Evolutionary conservation across 1,139 yeast species (phyloP), one percentile per base, ranked within the genome.

Genomic region (Candida albicans): DNA sequence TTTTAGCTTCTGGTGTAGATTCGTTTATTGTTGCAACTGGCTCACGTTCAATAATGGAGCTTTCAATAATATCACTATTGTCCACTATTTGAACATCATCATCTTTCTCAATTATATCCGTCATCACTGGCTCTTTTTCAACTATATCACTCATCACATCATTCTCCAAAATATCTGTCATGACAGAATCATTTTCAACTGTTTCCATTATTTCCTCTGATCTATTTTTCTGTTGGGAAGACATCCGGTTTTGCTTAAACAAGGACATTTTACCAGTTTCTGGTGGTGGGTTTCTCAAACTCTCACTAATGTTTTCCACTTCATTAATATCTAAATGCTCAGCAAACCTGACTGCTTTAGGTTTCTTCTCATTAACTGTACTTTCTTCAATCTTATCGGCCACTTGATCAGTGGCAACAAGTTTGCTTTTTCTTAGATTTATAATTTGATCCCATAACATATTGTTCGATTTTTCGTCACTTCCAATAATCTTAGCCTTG

Each of bases 241-340:
- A 31, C 2, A 37, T 27, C 12, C 49, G 35, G 32, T 45, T 49
- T 38, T 53, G 56, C 32, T 50, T 53, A 33, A 53, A 53, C 29
- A 53, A 45, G 9, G 56, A 53, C 15, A 44, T 41, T 33, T 46
- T 52, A 4, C 41, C 29, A 8, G 37, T 28, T 11, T 26, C 25
- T 7, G 46, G 44, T 9, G 45, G 42, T n/a, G 72, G 66, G 4
- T 59, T 55, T 51, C 65, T 73, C 35, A 53, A 43, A n/a, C 37
- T 75, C 28, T 71, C 74, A 57, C 83, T 80, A 12, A 81, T 67
- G 54, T 76, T 79, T 41, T 80, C 85, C 25, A 83, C 71, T 52
- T 81, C 83, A 44, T 77, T 78, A n/a, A 83, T 71, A 44, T 81
- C 78, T 39, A 81, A 67, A 2, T 62, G 58, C 1, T 73, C 66